A percentile compares a stretch with the other conserved stretches of the same genome.
Conservation (phyloP, 2,329 filamentous ascomycete species). For the Ophiocordyceps australis region DNA sequence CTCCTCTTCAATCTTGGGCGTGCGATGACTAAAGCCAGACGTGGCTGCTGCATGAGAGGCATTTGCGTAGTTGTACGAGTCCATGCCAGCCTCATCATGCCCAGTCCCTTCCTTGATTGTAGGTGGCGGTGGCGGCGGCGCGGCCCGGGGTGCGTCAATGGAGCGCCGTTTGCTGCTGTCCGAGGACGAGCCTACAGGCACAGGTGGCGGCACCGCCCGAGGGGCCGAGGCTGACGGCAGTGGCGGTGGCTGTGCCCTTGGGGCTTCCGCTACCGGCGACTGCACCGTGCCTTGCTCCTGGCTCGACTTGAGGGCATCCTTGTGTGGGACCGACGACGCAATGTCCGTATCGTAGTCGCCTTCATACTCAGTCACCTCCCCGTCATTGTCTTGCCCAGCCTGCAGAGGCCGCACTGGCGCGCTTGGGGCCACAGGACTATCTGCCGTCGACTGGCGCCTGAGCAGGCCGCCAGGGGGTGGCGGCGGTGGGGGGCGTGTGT, state of each 20-base stretch:
- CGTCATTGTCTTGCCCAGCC: constrained; percentile 46
- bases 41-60: constrained; percentile 10
- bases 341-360: constrained; percentile 98
- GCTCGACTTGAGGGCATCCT: constrained; percentile 77
- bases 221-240: constrained; percentile 34
- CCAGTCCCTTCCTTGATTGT: constrained; percentile 10
- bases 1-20: constrained; percentile 25
- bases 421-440: constrained; percentile 24
- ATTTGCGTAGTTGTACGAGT: constrained; percentile 40
- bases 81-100: constrained; percentile 47
- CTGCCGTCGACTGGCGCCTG: constrained; percentile 40
- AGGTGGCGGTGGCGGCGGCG: constrained; percentile 43
- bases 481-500: constrained; percentile 45
- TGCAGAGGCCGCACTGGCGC: constrained; percentile 18
- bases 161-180: constrained; percentile 40
- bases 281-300: constrained; percentile 50
- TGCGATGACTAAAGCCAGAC: constrained; percentile 12
- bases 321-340: constrained; percentile 80
- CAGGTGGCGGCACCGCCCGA: constrained; percentile 43
- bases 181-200: constrained; percentile 40
- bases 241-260: constrained; percentile 33
- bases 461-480: constrained; percentile 41
- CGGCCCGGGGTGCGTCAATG: constrained; percentile 50
- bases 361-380: constrained; percentile 84
- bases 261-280: constrained; percentile 28